Percentiles rank a stretch among this genome's conserved stretches.
Conservation (phyloP, 176 grass and related monocot genomes). For the Chloris gayana region DNA sequence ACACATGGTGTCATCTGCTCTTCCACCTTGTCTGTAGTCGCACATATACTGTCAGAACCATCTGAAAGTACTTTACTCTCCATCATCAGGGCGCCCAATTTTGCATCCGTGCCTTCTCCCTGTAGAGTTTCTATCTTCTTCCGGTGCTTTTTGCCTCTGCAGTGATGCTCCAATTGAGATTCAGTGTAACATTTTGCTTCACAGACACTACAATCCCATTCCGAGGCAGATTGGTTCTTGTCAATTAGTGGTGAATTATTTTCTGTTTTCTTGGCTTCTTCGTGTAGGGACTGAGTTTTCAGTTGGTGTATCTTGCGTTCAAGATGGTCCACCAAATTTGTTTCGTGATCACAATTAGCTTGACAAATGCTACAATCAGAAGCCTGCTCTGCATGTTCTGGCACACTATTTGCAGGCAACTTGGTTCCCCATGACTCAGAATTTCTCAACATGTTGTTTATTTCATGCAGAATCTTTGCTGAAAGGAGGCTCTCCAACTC, state of each 20-base stretch:
- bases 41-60: background rate
- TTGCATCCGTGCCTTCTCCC: background rate
- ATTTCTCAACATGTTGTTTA: conserved; percentile 3
- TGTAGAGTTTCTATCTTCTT: conserved; percentile 16
- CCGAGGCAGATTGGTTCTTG: background rate
- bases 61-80: background rate
- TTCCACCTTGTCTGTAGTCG: background rate
- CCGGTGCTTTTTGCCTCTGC: conserved; percentile 22
- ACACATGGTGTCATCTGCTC: background rate
- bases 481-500: background rate
- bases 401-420: background rate
- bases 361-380: background rate
- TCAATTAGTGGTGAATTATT: background rate
- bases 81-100: background rate
- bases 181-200: conserved; percentile 23
- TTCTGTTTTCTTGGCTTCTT: background rate
- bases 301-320: conserved; percentile 1
- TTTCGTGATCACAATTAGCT: background rate
- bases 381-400: background rate
- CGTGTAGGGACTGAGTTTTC: background rate
- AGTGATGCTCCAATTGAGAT: conserved; percentile 20
- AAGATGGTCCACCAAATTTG: background rate
- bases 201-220: conserved; percentile 8
- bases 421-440: background rate
- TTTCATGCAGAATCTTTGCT: conserved; percentile 16